Percentiles rank a stretch among this genome's conserved stretches.
phyloP scores from a whole-genome alignment of 2,329 filamentous ascomycete genomes.

The Falciphora oryzae region DNA sequence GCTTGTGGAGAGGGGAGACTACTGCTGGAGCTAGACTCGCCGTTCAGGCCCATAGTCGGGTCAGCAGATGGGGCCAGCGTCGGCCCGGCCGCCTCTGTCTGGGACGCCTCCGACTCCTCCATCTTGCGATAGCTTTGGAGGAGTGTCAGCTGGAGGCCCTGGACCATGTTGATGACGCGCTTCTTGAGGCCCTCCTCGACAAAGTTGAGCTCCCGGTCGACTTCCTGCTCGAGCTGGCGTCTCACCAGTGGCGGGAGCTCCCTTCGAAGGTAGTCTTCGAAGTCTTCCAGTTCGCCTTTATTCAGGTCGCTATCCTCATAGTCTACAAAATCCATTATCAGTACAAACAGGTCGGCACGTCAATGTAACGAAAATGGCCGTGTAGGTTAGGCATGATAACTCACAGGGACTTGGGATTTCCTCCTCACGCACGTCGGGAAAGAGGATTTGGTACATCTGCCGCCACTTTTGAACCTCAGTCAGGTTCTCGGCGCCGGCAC shows the following conservation, averaged over 20 bases:
- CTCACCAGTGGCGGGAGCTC: slow-evolving; percentile 3
- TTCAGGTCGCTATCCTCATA: slow-evolving; percentile 1
- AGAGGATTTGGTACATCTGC: slow-evolving; percentile 30
- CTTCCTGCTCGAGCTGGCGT: slow-evolving; percentile 5
- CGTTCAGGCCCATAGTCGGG: too few species aligned
- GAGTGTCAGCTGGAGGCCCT: background rate
- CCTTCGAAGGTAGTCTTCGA: slow-evolving; percentile 4
- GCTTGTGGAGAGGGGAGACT: background rate
- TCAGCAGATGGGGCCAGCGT: background rate
- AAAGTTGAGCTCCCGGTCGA: slow-evolving; percentile 5
- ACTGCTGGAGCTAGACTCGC: background rate
- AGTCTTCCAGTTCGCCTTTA: background rate
- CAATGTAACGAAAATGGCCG: too few species aligned
- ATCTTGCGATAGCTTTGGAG: slow-evolving; percentile 3
- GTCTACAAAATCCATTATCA: background rate
- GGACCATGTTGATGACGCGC: slow-evolving; percentile 5
- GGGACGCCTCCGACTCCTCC: background rate
- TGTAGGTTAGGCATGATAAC: slow-evolving; percentile 8
- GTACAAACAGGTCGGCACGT: too few species aligned
- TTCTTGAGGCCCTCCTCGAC: slow-evolving; percentile 4
- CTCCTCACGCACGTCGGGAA: slow-evolving; percentile 23
- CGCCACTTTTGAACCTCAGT: slow-evolving; percentile 32
- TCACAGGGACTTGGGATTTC: slow-evolving; percentile 30
- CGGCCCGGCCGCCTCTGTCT: background rate
- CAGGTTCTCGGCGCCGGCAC: slow-evolving; percentile 12